Conservation (phyloP, 2,329 filamentous ascomycete species). For the Cytospora paraplurivora region DNA sequence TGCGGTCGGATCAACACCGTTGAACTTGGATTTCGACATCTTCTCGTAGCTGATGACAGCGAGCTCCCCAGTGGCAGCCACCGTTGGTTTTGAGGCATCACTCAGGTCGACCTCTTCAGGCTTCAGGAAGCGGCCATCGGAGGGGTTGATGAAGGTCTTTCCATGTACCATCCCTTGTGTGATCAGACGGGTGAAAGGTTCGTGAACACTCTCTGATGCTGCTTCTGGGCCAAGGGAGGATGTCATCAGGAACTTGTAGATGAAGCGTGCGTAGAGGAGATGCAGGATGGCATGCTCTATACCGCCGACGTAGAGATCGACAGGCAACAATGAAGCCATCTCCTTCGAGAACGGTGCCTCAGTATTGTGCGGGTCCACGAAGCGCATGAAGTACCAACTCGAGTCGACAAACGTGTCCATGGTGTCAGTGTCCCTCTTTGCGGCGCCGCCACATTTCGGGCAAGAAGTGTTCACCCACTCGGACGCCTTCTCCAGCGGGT, state of each 20-base stretch:
- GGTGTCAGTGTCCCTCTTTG: conserved; percentile 84
- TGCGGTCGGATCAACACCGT: conserved; percentile 78
- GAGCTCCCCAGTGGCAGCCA: conserved; percentile 60
- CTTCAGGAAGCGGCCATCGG: conserved; percentile 74
- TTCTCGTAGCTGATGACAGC: conserved; percentile 77
- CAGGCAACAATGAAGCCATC: conserved; percentile 63
- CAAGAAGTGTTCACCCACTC: conserved; percentile 77
- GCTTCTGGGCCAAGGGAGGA: conserved; percentile 50
- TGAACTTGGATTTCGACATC: conserved; percentile 95
- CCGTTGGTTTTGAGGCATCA: conserved; percentile 56
- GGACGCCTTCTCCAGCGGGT: conserved; percentile 70
- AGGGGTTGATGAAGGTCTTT: conserved; percentile 75
- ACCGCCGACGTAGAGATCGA: conserved; percentile 87
- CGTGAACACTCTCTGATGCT: conserved; percentile 48
- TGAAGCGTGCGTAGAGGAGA: conserved; percentile 84
- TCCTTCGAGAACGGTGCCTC: conserved; percentile 62
- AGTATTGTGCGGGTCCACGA: conserved; percentile 69
- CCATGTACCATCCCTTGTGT: conserved; percentile 95
- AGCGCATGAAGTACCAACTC: conserved; percentile 90
- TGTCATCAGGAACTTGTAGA: conserved; percentile 79
- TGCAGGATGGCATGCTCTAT: conserved; percentile 91
- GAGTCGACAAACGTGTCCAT: conserved; percentile 98
- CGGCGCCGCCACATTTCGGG: conserved; percentile 69
- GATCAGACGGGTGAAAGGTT: conserved; percentile 81
- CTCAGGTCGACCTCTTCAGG: conserved; percentile 72